Evolutionary conservation across 345 rosid genomes (phyloP).

Genomic region (Rhizophora apiculata): DNA sequence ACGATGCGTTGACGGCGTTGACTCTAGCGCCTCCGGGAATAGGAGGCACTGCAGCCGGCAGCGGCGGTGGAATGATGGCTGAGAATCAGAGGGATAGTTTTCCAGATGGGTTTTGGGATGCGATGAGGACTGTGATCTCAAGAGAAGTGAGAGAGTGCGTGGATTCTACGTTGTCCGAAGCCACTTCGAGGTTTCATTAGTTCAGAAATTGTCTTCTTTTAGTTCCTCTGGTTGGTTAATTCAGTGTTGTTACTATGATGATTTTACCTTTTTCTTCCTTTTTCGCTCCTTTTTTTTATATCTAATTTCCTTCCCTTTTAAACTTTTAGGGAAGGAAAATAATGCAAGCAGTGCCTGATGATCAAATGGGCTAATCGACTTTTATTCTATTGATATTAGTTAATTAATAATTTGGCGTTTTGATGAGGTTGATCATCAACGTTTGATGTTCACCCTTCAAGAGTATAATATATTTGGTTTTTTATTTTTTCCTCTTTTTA

Average conservation of each 20-base stretch:
- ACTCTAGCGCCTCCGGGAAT: slow-evolving; percentile 64
- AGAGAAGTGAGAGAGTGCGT: slow-evolving; percentile 62
- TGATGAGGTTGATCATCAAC: no score
- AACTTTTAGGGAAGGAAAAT: no score
- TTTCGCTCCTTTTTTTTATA: background rate
- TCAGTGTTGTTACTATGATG: slow-evolving; percentile 1
- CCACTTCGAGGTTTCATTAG: slow-evolving; percentile 30
- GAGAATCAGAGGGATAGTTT: slow-evolving; percentile 25
- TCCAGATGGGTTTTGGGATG: slow-evolving; percentile 62
- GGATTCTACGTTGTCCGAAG: slow-evolving; percentile 34
- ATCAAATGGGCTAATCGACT: no score
- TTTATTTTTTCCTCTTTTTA: no score
- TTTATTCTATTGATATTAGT: no score
- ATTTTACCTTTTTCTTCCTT: background rate
- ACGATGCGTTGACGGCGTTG: slow-evolving; percentile 60
- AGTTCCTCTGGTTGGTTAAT: background rate
- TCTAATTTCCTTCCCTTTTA: background rate
- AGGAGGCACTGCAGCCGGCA: slow-evolving; percentile 12
- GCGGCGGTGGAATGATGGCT: slow-evolving; percentile 9
- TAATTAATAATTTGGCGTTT: no score
- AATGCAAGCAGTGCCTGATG: no score
- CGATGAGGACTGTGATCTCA: slow-evolving; percentile 61
- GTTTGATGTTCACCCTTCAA: no score
- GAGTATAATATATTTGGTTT: no score
- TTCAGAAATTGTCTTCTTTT: background rate